phyloP scores from a whole-genome alignment of 2,329 filamentous ascomycete genomes.

The Monilinia polystroma region DNA sequence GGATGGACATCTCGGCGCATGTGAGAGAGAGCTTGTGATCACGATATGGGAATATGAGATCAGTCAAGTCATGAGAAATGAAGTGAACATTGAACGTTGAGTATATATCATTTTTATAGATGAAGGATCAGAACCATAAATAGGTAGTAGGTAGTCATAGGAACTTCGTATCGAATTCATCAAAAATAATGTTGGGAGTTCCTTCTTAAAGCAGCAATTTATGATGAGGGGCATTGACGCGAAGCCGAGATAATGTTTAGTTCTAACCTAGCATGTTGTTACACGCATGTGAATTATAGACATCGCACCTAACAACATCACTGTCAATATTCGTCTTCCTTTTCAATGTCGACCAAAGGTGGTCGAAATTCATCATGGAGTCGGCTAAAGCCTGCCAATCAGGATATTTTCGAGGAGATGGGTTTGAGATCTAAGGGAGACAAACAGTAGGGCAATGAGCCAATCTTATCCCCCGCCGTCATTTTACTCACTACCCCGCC shows the following conservation, averaged over 20 bases:
- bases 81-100: neutral
- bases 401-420: slow-evolving; percentile 76
- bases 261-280: neutral
- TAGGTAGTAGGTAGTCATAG: neutral
- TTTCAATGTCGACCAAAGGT: slow-evolving; percentile 37
- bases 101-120: neutral
- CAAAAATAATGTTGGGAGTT: slow-evolving; percentile 18
- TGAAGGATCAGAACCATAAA: slow-evolving; percentile 4
- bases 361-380: slow-evolving; percentile 56
- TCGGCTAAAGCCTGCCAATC: slow-evolving; percentile 69
- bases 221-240: slow-evolving; percentile 12
- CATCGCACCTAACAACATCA: slow-evolving; percentile 7
- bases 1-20: slow-evolving; percentile 31
- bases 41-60: neutral
- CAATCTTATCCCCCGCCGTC: slow-evolving; percentile 1
- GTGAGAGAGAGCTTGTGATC: neutral
- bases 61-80: neutral
- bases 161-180: neutral
- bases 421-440: slow-evolving; percentile 92
- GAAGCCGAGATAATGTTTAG: slow-evolving; percentile 3
- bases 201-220: slow-evolving; percentile 20
- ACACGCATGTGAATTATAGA: neutral
- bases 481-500: slow-evolving; percentile 27
- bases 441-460: slow-evolving; percentile 57
- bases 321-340: neutral